Evolutionary conservation across 2,329 filamentous ascomycete genomes (phyloP).

Genomic region (Orbilia ellipsospora): DNA sequence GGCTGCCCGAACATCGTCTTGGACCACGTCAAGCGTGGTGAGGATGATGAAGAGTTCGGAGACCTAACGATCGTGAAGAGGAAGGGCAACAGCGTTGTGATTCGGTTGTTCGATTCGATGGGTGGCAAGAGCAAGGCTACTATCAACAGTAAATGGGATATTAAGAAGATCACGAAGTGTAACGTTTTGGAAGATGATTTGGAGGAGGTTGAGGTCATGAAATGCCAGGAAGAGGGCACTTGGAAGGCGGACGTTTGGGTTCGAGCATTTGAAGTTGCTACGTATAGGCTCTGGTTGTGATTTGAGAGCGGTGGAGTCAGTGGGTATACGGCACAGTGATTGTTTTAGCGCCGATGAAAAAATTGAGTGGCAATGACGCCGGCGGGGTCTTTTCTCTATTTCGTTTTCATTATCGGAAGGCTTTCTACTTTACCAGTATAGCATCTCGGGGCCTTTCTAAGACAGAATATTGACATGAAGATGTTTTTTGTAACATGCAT

Average conservation of each 20-base stretch:
- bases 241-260: slow-evolving; percentile 73
- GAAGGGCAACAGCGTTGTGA: slow-evolving; percentile 80
- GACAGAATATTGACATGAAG: too few relatives aligned
- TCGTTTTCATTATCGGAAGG: too few relatives aligned
- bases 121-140: slow-evolving; percentile 81
- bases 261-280: slow-evolving; percentile 86
- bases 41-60: slow-evolving; percentile 81
- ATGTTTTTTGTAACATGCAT: too few relatives aligned
- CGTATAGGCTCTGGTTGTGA: slow-evolving; percentile 74
- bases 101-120: slow-evolving; percentile 87
- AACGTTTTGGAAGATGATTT: slow-evolving; percentile 90
- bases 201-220: slow-evolving; percentile 67
- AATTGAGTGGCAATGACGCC: too few relatives aligned
- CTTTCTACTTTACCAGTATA: too few relatives aligned
- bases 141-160: slow-evolving; percentile 70
- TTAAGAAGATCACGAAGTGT: slow-evolving; percentile 82
- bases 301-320: neutral
- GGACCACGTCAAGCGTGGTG: slow-evolving; percentile 92
- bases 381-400: too few relatives aligned
- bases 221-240: slow-evolving; percentile 61
- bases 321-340: neutral
- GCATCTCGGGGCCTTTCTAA: too few relatives aligned
- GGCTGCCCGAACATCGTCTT: slow-evolving; percentile 70
- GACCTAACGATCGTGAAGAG: slow-evolving; percentile 72
- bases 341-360: neutral